Evolutionary conservation across 371 early-diverging fungal species (phyloP), one percentile per base, ranked within the genome.

Genomic region (Encephalitozoon romaleae): DNA sequence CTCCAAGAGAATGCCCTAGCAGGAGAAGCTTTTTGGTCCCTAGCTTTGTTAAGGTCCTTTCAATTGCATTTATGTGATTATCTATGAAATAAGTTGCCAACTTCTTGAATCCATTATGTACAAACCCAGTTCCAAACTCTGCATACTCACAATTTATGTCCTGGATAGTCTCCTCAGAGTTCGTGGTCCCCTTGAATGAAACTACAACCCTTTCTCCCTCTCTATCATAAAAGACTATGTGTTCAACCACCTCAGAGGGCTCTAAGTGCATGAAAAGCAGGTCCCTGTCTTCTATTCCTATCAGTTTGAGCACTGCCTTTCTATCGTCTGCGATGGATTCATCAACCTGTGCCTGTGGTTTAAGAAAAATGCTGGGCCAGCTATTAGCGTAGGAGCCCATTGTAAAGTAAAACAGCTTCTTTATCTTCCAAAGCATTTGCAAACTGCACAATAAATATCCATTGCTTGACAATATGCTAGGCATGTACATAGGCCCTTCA

Each of bases 1-100:
- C 85, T 15, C 85, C 85, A 28, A 85, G 59, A 11, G 85, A 85
- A 71, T 85, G 82, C 0, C 85, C 85, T 18, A 80, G 75, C 38
- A 83, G 32, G 4, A 59, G 12, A 39, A 85, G 67, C 41, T 73
- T 77, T 8, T 63, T 73, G 21, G 67, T 4, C 4, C 67, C 42
- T 32, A 76, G 11, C 32, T 11, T 67, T 41, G 73, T 30, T 49
- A 78, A 53, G 2, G 67, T 41, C 5, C 72, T 11, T 18, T 21
- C 21, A 21, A 85, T 34, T 1, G 41, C 64, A 11, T 54, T 38
- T 51, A 65, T 49, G 28, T 81, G 49, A 6, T 76, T 63, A 21
- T 73, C 67, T 18, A 83, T 51, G 64, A 83, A 83, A 6, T 47
- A 28, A 21, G 65, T 47, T 8, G 79, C 73, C 41, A 83, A 70